Conservation (phyloP, 2,329 filamentous ascomycete genomes). For the Aspergillus persii region DNA sequence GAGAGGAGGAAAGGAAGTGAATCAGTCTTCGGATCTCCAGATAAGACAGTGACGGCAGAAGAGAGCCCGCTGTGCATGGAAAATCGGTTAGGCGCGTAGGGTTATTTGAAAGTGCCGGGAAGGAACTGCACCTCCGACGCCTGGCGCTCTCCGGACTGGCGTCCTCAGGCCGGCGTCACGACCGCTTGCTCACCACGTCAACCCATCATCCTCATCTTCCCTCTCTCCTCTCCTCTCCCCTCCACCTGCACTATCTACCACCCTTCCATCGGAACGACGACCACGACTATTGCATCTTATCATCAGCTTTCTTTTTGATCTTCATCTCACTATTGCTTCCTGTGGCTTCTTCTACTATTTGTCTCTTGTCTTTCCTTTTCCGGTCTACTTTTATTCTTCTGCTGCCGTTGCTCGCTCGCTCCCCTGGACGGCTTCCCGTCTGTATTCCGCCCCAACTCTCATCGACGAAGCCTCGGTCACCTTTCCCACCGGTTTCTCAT, state of each 20-base stretch:
- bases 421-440: conserved; percentile 9
- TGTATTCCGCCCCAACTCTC: conserved; percentile 10
- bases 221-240: conserved; percentile 14
- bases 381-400: neutral
- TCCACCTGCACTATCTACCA: conserved; percentile 1
- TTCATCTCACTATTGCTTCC: neutral
- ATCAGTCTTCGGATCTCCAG: no score
- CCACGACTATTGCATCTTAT: conserved; percentile 3
- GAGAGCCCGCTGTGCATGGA: no score
- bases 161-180: conserved; percentile 25
- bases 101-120: neutral
- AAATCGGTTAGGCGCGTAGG: no score
- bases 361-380: neutral
- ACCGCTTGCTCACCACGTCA: conserved; percentile 27
- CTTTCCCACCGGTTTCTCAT: conserved; percentile 18
- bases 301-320: conserved; percentile 7
- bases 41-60: no score
- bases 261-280: conserved; percentile 3
- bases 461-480: conserved; percentile 13
- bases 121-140: conserved; percentile 33
- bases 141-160: conserved; percentile 35
- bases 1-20: no score
- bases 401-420: neutral
- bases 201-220: conserved; percentile 11
- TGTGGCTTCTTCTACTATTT: neutral